Evolutionary conservation across 1,284 basidiomycete genomes (phyloP), one percentile per base, ranked within the genome.

Genomic region (Agroathelia rolfsii): DNA sequence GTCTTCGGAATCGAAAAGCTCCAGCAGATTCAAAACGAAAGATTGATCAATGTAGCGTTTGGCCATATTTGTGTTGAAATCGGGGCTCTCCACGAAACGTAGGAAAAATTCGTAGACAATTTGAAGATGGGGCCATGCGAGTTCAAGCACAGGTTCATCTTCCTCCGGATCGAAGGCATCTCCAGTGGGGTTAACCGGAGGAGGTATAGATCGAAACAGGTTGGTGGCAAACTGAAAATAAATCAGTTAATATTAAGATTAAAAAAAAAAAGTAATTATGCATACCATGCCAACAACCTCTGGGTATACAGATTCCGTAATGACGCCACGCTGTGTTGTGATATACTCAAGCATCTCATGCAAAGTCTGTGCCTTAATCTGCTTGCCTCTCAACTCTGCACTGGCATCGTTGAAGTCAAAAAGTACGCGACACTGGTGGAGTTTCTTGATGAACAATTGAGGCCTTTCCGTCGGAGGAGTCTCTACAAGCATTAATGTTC

Each of bases 71-170:
- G 90, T 94, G 69, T 96, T 97, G 66, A 99, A 97, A 56, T 98
- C 95, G 8, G 88, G 85, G 50, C 82, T 89, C 61, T 99, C 95
- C 40, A 99, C 88, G 52, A 99, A 98, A 35, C 95, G 87, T 22
- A 99, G 77, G 77, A 99, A 99, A 62, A 99, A 97, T 60, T 99
- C 95, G 63, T 99, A 99, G 33, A 99, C 95, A 45, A 99, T 94
- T 61, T 99, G 94, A 36, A 99, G 74, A 58, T 99, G 95, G 18
- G 95, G 95, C 95, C 95, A 99, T 11, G 95, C 95, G 35, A 98
- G 82, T 56, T 99, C 95, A 41, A 98, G 74, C 3, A 98, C 94
- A 5, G 95, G 95, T 49, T 99, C 95, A 50, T 99, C 95, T 64
- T 99, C 95, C 61, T 99, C 95, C 9, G 95, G 95, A 56, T 99